Evolutionary conservation across 2,329 filamentous ascomycete genomes (phyloP).

Genomic region (Beauveria sp.): DNA sequence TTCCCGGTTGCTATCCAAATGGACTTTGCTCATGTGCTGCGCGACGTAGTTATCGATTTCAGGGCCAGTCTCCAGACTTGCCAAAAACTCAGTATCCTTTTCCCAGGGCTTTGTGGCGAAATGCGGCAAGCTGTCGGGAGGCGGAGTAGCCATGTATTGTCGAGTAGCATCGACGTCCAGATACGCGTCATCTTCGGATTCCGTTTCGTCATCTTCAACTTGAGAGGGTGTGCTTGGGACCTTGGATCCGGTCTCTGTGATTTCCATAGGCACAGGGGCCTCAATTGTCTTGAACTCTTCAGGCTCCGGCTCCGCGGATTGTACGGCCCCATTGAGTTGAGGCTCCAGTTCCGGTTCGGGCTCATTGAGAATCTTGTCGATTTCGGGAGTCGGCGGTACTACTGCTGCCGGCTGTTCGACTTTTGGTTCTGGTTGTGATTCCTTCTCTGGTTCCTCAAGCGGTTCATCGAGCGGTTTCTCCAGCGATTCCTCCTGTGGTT

Average conservation of each 20-base stretch:
- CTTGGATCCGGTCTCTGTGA: slow-evolving; percentile 24
- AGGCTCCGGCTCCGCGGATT: background rate
- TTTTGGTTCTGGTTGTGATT: background rate
- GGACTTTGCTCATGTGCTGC: slow-evolving; percentile 35
- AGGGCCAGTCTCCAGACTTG: slow-evolving; percentile 32
- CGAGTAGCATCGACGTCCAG: slow-evolving; percentile 42
- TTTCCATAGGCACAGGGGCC: slow-evolving; percentile 19
- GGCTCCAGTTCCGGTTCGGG: background rate
- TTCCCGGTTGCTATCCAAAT: slow-evolving; percentile 26
- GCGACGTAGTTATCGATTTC: slow-evolving; percentile 39
- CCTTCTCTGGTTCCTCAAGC: background rate
- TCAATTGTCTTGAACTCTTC: background rate
- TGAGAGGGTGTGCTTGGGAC: slow-evolving; percentile 41
- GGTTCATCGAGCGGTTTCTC: background rate
- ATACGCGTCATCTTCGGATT: slow-evolving; percentile 46
- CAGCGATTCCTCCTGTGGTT: background rate
- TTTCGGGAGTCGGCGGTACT: background rate
- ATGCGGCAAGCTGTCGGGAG: slow-evolving; percentile 44
- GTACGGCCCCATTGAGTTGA: background rate
- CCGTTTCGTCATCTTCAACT: slow-evolving; percentile 43
- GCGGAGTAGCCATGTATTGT: slow-evolving; percentile 46
- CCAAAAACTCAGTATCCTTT: slow-evolving; percentile 37
- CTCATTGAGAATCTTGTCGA: background rate
- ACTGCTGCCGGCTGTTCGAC: background rate
- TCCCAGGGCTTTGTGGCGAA: slow-evolving; percentile 40